Percentiles rank a stretch among this genome's conserved stretches.
Conservation (phyloP, 495 filamentous ascomycete species). For the Penicillium parvum region DNA sequence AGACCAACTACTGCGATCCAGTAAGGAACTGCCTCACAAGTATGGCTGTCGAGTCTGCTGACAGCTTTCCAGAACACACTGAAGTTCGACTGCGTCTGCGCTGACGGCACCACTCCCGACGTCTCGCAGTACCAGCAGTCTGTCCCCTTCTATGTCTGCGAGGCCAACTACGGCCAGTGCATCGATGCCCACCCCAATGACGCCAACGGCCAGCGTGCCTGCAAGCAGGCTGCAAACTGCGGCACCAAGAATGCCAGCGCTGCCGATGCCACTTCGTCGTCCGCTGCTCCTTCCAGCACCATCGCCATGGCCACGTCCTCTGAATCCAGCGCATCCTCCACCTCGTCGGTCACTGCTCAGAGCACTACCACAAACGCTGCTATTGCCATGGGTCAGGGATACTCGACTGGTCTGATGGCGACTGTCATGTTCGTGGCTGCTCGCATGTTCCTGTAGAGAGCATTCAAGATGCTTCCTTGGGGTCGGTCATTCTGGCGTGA, state of each 20-base stretch:
- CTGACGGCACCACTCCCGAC: slow-evolving; percentile 48
- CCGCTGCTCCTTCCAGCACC: slow-evolving; percentile 17
- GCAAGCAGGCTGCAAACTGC: slow-evolving; percentile 38
- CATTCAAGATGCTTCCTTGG: neutral
- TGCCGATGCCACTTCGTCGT: slow-evolving; percentile 23
- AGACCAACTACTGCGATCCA: slow-evolving; percentile 38
- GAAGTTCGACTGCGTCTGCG: slow-evolving; percentile 51
- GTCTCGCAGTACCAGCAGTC: slow-evolving; percentile 49
- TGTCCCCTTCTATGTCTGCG: slow-evolving; percentile 56
- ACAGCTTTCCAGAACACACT: slow-evolving; percentile 39
- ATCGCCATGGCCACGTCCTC: slow-evolving; percentile 28
- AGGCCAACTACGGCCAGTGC: slow-evolving; percentile 47
- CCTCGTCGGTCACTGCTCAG: slow-evolving; percentile 28
- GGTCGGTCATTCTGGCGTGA: neutral
- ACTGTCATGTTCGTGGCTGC: slow-evolving; percentile 45
- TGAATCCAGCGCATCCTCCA: slow-evolving; percentile 18
- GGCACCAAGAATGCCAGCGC: slow-evolving; percentile 47
- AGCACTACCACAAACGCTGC: slow-evolving; percentile 33
- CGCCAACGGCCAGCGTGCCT: slow-evolving; percentile 40
- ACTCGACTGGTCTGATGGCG: slow-evolving; percentile 48
- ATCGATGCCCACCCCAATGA: slow-evolving; percentile 42
- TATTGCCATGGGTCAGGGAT: slow-evolving; percentile 34
- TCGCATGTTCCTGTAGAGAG: slow-evolving; percentile 45
- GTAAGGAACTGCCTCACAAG: slow-evolving; percentile 28
- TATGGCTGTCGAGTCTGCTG: neutral